Conservation (phyloP, 139 green algal genomes). For the Yamagishiella unicocca region DNA sequence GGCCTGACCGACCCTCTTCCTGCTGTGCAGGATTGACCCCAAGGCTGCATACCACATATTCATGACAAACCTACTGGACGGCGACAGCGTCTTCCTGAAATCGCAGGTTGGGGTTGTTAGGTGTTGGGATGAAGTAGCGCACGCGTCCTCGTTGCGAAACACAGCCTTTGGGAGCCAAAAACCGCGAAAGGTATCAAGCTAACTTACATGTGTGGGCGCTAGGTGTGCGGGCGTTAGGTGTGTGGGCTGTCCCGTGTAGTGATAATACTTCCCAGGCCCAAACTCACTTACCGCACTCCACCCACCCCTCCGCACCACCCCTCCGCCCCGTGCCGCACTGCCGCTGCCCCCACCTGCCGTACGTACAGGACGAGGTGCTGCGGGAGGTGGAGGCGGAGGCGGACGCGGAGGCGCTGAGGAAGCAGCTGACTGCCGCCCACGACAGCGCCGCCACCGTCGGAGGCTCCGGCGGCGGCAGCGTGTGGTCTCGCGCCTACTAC, state of each 20-base stretch:
- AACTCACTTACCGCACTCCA: too few species aligned
- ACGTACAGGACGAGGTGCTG: conserved; percentile 9
- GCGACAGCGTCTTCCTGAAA: conserved; percentile 13
- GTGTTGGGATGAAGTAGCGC: not conserved
- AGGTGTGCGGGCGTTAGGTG: too few species aligned
- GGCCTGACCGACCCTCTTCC: not conserved
- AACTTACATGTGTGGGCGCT: too few species aligned
- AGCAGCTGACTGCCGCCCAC: not conserved
- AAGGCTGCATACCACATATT: not conserved
- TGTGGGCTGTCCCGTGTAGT: too few species aligned
- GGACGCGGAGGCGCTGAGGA: not conserved
- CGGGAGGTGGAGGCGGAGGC: not conserved
- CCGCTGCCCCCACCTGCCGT: not conserved
- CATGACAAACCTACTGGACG: conserved; percentile 17
- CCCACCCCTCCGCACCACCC: not conserved
- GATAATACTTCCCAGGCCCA: too few species aligned
- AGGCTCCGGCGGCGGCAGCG: not conserved
- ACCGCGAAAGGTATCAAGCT: too few species aligned
- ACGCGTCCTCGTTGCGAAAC: not conserved
- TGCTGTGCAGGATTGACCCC: conserved; percentile 1
- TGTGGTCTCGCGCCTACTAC: conserved; percentile 23
- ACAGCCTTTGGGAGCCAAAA: too few species aligned
- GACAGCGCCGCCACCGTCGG: not conserved
- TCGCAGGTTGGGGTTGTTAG: not conserved
- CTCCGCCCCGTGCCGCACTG: not conserved